phyloP scores from a whole-genome alignment of 441 rosid genomes.

The Syzygium syzygioides region DNA sequence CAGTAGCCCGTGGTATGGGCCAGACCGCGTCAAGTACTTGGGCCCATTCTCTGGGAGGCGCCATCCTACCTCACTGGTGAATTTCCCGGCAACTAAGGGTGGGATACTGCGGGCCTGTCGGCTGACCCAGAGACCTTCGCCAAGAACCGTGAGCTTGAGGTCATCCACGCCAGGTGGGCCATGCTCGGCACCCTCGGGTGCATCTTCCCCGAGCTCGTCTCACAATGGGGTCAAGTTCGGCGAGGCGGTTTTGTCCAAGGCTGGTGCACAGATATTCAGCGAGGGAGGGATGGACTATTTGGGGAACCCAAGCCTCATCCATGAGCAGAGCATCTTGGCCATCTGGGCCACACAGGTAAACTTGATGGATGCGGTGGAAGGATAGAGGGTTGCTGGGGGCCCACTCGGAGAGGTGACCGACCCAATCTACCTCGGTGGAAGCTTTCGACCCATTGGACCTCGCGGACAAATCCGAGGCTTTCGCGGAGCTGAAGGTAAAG shows the following conservation, averaged over 20 bases:
- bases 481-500: background rate
- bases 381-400: background rate
- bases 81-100: constrained; percentile 5
- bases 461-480: background rate
- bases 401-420: background rate
- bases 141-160: constrained; percentile 9
- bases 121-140: constrained; percentile 8
- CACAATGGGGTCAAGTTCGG: constrained; percentile 5
- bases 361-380: background rate
- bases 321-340: background rate
- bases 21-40: constrained; percentile 5
- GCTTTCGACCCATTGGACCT: background rate
- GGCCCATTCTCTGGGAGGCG: constrained; percentile 2
- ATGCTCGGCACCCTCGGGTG: constrained; percentile 7
- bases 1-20: constrained; percentile 8
- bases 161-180: constrained; percentile 3
- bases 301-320: background rate
- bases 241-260: constrained; percentile 11
- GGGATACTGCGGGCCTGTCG: constrained; percentile 4
- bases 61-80: constrained; percentile 2
- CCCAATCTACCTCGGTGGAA: background rate
- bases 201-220: constrained; percentile 8
- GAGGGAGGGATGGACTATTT: constrained; percentile 5
- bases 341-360: background rate
- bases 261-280: constrained; percentile 1